These are phyloP conservation scores for Calonectria ilicicola DNA, from an alignment of 2,329 filamentous ascomycete species.

Conservation along the genomic window DNA sequence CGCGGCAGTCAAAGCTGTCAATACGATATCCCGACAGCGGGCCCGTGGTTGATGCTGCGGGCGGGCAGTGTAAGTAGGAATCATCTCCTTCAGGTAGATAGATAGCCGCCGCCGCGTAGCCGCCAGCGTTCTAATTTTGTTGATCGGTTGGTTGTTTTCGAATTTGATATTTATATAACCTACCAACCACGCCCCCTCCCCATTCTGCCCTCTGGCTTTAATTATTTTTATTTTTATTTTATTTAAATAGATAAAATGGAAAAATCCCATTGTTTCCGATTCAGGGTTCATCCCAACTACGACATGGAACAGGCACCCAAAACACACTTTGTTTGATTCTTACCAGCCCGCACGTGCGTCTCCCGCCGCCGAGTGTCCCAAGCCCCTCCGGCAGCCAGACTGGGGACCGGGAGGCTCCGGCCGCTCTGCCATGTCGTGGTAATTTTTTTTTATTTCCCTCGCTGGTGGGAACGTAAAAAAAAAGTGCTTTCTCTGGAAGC, in stretches of 20 bases:
- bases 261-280: neutral
- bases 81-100: neutral
- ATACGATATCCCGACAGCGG: neutral
- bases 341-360: neutral
- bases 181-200: no score
- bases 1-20: neutral
- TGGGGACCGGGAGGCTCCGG: neutral
- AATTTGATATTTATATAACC: neutral
- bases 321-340: conserved; percentile 19
- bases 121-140: neutral
- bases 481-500: neutral
- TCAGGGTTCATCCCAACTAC: neutral
- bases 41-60: neutral
- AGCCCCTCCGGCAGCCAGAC: neutral
- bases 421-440: neutral
- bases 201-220: neutral
- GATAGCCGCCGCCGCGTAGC: neutral
- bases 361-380: neutral
- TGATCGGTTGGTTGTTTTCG: neutral
- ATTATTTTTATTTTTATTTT: neutral
- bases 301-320: neutral
- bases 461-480: neutral
- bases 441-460: neutral
- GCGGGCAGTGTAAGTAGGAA: neutral
- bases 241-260: neutral